These are phyloP conservation scores for Berberis thunbergii DNA, from an alignment of 164 flowering plant species.

Conservation along the genomic window DNA sequence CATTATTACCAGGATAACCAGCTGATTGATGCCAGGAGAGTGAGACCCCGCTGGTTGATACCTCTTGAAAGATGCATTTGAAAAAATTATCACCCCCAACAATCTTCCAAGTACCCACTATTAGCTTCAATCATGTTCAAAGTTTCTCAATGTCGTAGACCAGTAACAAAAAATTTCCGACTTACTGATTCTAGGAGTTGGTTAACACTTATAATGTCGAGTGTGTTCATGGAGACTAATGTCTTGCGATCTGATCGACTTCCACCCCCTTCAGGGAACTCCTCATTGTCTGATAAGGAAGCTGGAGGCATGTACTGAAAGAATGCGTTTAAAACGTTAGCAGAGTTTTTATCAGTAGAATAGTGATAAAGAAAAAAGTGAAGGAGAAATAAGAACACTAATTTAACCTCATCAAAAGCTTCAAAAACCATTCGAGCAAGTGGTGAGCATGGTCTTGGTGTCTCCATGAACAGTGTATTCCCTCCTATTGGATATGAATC, in stretches of 20 bases:
- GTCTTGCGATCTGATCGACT: constrained; percentile 58
- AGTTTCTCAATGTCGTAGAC: neutral
- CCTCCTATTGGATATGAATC: constrained; percentile 66
- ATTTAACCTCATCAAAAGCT: constrained; percentile 54
- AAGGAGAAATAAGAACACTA: neutral
- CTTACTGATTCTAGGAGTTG: constrained; percentile 77
- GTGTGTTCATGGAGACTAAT: constrained; percentile 38
- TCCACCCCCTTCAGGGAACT: constrained; percentile 44
- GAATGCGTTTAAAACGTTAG: constrained; percentile 6
- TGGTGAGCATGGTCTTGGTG: constrained; percentile 70
- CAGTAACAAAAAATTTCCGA: neutral
- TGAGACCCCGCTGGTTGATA: neutral
- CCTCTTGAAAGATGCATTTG: neutral
- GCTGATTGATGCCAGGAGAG: neutral
- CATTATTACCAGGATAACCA: neutral
- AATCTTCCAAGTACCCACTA: neutral
- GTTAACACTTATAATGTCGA: constrained; percentile 65
- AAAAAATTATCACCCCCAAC: neutral
- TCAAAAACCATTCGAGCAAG: constrained; percentile 44
- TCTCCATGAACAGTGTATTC: constrained; percentile 60
- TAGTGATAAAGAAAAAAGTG: neutral
- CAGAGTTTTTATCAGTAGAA: neutral
- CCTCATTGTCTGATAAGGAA: constrained; percentile 52
- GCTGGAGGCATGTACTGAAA: constrained; percentile 35
- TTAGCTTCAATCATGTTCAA: neutral